Percentiles rank a stretch among this genome's conserved stretches.
phyloP scores from a whole-genome alignment of 2,329 filamentous ascomycete species.

The Fusarium sp. region DNA sequence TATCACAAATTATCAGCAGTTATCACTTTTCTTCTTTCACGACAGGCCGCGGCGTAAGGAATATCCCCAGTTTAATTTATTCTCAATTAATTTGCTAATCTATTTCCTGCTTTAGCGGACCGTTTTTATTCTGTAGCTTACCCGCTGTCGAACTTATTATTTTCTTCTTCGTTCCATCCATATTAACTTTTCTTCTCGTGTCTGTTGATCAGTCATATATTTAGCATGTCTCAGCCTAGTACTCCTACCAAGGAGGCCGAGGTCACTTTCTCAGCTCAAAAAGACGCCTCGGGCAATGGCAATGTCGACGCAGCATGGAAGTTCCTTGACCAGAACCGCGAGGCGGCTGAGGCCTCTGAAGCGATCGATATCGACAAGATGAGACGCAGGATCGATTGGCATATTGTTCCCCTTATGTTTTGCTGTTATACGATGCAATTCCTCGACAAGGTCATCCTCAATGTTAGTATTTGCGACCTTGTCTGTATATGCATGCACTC shows the following conservation, averaged over 20 bases:
- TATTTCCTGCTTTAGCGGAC: not conserved
- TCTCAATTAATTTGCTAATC: too few species aligned
- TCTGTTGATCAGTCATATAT: not conserved
- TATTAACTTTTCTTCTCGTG: not conserved
- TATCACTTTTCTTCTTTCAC: not conserved
- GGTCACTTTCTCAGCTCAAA: slow-evolving; percentile 22
- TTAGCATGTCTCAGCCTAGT: slow-evolving; percentile 31
- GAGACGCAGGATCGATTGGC: slow-evolving; percentile 70
- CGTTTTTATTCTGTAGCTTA: not conserved
- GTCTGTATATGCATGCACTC: too few species aligned
- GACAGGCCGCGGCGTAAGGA: too few species aligned
- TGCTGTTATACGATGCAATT: slow-evolving; percentile 74
- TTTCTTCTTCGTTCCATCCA: not conserved
- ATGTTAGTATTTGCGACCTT: slow-evolving; percentile 59
- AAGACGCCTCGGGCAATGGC: not conserved
- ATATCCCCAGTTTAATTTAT: too few species aligned
- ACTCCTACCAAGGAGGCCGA: slow-evolving; percentile 17
- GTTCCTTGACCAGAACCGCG: slow-evolving; percentile 60
- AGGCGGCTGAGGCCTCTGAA: slow-evolving; percentile 51
- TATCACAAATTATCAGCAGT: too few species aligned
- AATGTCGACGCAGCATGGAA: slow-evolving; percentile 64
- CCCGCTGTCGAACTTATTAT: not conserved
- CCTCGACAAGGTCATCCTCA: slow-evolving; percentile 75
- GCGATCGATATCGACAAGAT: slow-evolving; percentile 62
- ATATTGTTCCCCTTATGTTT: slow-evolving; percentile 74